Conservation (phyloP, 169 alveolate genomes). For the Neospora caninum region DNA sequence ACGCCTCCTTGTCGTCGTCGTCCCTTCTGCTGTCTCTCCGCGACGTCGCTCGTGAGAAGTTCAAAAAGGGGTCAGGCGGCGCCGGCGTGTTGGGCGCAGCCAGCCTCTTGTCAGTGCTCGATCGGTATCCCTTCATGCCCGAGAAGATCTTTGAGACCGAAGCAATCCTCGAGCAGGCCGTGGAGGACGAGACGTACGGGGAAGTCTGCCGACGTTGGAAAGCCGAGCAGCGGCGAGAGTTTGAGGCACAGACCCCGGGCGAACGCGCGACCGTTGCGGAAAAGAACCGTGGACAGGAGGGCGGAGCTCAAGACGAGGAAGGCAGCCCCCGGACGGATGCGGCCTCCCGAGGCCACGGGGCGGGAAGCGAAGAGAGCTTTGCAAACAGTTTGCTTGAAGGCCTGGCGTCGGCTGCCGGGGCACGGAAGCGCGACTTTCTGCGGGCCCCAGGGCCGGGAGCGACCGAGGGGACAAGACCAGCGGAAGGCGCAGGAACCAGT, state of each 20-base stretch:
- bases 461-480: too few relatives aligned
- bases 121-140: not conserved
- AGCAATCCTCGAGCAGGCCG: not conserved
- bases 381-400: too few relatives aligned
- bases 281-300: too few relatives aligned
- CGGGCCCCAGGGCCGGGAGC: too few relatives aligned
- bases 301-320: too few relatives aligned
- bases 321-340: too few relatives aligned
- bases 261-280: not conserved
- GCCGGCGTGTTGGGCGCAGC: not conserved
- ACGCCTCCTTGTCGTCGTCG: not conserved
- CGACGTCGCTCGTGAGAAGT: not conserved
- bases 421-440: too few relatives aligned
- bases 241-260: not conserved
- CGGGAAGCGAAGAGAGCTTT: too few relatives aligned
- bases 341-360: too few relatives aligned
- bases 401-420: too few relatives aligned
- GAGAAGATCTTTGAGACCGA: not conserved
- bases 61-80: not conserved
- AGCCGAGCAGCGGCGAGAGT: not conserved
- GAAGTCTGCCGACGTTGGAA: not conserved
- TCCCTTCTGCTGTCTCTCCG: not conserved
- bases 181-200: constrained; percentile 1
- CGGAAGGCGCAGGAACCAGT: too few relatives aligned
- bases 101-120: not conserved